Evolutionary conservation across 2,329 filamentous ascomycete genomes (phyloP).

Genomic region (Penicillium sp.): DNA sequence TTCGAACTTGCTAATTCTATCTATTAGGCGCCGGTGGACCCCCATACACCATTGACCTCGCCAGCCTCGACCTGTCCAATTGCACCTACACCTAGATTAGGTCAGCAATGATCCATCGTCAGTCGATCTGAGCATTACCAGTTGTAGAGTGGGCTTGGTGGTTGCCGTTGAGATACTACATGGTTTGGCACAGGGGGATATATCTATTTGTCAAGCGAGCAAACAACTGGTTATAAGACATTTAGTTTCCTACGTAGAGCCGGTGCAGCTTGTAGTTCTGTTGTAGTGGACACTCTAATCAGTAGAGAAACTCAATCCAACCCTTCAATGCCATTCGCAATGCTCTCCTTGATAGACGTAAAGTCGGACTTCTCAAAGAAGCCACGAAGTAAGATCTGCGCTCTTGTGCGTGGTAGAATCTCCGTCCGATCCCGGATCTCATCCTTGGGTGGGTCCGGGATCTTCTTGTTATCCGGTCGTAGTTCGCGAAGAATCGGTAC

Average conservation of each 20-base stretch:
- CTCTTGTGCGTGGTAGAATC: constrained; percentile 19
- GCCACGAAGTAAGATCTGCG: constrained; percentile 26
- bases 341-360: constrained; percentile 7
- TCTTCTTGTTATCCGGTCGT: constrained; percentile 41
- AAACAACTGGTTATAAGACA: constrained; percentile 2
- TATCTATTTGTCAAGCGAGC: neutral
- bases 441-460: constrained; percentile 22
- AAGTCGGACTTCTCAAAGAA: constrained; percentile 14
- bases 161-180: neutral
- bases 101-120: neutral
- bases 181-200: neutral
- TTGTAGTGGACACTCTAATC: too few species aligned
- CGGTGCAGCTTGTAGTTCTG: neutral
- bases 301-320: neutral
- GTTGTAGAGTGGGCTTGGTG: neutral
- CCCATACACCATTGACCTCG: constrained; percentile 13
- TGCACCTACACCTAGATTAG: constrained; percentile 12
- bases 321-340: constrained; percentile 1
- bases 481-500: constrained; percentile 39
- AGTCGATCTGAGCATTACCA: neutral
- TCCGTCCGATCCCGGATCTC: constrained; percentile 23
- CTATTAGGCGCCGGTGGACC: constrained; percentile 4
- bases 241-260: neutral
- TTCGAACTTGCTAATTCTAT: neutral
- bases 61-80: constrained; percentile 10